Conservation (phyloP, 139 green algal genomes). For the Closterium sp. region DNA sequence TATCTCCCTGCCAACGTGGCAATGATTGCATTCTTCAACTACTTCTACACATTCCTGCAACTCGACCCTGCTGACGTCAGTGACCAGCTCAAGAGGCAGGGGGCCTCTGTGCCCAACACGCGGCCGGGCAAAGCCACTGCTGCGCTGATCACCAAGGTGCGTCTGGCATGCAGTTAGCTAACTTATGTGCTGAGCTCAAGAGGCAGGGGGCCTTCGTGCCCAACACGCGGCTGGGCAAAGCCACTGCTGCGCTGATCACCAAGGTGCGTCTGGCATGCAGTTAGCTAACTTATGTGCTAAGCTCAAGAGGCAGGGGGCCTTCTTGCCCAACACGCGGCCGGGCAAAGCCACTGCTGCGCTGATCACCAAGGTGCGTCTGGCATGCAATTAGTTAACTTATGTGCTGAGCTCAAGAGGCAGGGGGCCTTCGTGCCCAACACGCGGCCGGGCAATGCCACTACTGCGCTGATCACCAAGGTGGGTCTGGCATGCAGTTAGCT, state of each 20-base stretch:
- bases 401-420: slow-evolving; percentile 86
- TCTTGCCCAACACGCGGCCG: slow-evolving; percentile 84
- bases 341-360: slow-evolving; percentile 86
- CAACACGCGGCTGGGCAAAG: slow-evolving; percentile 78
- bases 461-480: slow-evolving; percentile 83
- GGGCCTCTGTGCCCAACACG: slow-evolving; percentile 81
- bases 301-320: slow-evolving; percentile 80
- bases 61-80: slow-evolving; percentile 95
- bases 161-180: no score
- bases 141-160: slow-evolving; percentile 78
- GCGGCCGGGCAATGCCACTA: slow-evolving; percentile 81
- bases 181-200: slow-evolving; percentile 96
- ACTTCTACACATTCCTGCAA: slow-evolving; percentile 99
- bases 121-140: slow-evolving; percentile 85
- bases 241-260: slow-evolving; percentile 90
- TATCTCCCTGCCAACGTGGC: slow-evolving; percentile 75
- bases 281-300: slow-evolving; percentile 94
- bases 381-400: slow-evolving; percentile 94
- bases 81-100: slow-evolving; percentile 89
- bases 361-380: slow-evolving; percentile 69
- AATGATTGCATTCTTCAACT: slow-evolving; percentile 98
- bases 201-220: slow-evolving; percentile 74
- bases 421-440: slow-evolving; percentile 76
- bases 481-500: no score
- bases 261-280: no score